Base-by-base conservation (phyloP, 441 rosid species). In the Bruguiera hainesii region DNA sequence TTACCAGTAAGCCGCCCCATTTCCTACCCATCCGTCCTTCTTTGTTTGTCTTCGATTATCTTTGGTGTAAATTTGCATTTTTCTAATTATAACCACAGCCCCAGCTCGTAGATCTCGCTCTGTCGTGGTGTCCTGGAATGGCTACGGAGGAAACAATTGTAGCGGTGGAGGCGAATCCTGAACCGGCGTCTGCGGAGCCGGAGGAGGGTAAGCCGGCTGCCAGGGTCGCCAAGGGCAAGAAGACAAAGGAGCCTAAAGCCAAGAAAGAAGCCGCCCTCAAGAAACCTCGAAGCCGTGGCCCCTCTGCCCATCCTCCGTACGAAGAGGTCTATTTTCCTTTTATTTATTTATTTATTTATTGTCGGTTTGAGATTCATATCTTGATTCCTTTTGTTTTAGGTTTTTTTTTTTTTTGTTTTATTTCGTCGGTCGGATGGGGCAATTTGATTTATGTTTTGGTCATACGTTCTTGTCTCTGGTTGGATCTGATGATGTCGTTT, bases 231-330 rank as follows among this genome's bases (percentile, higher is more conserved):
- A 87, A 64, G 69, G 26, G 77, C 0, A 87, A 75, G 85, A 83
- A 83, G 74, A 39, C 80, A 1, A 87, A 83, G 74, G 91, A 82
- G 39, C 67, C 88, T 15, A 88, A 89, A 65, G 70, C 89, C 2
- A 83, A 82, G 79, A 92, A 89, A 64, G 65, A 81, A 6, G 71
- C 82, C 30, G 75, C 82, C 51, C 72, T 87, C 0, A 86, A 20
- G 86, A 89, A 83, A 72, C 75, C 78, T 8, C 71, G 77, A 21
- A 7, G 26, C 30, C 76, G 80, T 33, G 29, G 11, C 6, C 58
- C 86, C 42, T 57, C 96, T 0, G 29, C 88, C 30, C 97, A 93
- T 37, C 98, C 98, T 75, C 58, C 94, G 0, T 93, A 87, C 48
- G 91, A 86, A 71, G 94, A 87, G 96, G 98, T 91, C 19, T 6